Conservation (phyloP, 257 asterid species). For the Penstemon eatonii region DNA sequence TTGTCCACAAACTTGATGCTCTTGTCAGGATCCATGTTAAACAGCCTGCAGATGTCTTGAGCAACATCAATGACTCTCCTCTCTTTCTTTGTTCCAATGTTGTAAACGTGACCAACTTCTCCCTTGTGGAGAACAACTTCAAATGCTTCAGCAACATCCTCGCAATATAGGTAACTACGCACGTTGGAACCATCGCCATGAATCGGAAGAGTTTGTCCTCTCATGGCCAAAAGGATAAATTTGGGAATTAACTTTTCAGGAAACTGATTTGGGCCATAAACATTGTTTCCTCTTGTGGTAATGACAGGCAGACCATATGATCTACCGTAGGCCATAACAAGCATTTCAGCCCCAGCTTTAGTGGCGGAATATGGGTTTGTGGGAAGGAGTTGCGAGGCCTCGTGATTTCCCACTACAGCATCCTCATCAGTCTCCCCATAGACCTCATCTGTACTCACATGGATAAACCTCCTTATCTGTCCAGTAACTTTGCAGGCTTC, state of each 20-base stretch:
- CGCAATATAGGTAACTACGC: constrained; percentile 68
- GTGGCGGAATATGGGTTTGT: constrained; percentile 73
- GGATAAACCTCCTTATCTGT: constrained; percentile 63
- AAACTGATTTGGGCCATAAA: constrained; percentile 71
- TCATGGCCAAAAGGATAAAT: constrained; percentile 68
- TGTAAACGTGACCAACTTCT: constrained; percentile 70
- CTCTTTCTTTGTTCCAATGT: constrained; percentile 66
- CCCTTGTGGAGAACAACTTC: constrained; percentile 66
- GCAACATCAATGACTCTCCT: constrained; percentile 67
- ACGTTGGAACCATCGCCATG: constrained; percentile 74
- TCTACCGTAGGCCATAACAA: constrained; percentile 72
- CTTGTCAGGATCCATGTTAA: constrained; percentile 50
- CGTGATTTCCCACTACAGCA: constrained; percentile 70
- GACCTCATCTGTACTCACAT: constrained; percentile 74
- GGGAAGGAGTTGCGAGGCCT: constrained; percentile 68
- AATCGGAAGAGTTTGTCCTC: constrained; percentile 61
- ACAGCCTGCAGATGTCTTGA: constrained; percentile 53
- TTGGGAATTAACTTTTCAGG: constrained; percentile 76
- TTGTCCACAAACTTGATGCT: constrained; percentile 66
- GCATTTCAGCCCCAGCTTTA: constrained; percentile 79
- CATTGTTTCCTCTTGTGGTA: constrained; percentile 71
- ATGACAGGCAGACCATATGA: constrained; percentile 71
- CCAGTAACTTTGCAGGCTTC: constrained; percentile 75
- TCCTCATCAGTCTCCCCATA: constrained; percentile 75
- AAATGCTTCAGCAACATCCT: constrained; percentile 78